Conservation (phyloP, 805 yeast species). For the Ogataea nonfermentans region DNA sequence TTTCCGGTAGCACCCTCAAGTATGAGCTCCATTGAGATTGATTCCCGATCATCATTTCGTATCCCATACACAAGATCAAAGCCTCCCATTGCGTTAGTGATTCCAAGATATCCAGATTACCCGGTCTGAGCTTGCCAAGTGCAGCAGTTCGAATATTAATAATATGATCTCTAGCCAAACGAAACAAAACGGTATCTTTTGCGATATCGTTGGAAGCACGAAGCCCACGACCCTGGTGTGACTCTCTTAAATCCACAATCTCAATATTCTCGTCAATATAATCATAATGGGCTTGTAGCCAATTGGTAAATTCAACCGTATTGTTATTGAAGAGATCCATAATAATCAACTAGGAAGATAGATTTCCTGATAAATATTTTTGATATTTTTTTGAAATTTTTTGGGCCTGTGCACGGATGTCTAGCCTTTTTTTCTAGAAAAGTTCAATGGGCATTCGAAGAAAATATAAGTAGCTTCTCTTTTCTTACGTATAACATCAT, state of each 20-base stretch:
- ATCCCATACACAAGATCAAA: slow-evolving; percentile 63
- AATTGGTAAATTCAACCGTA: slow-evolving; percentile 42
- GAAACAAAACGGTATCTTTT: slow-evolving; percentile 63
- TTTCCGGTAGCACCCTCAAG: slow-evolving; percentile 65
- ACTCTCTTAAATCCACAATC: slow-evolving; percentile 57
- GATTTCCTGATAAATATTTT: slow-evolving; percentile 2
- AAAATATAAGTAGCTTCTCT: slow-evolving; percentile 2
- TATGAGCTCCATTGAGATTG: slow-evolving; percentile 67
- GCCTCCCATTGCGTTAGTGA: slow-evolving; percentile 72
- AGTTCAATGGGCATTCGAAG: slow-evolving; percentile 4
- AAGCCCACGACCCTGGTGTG: slow-evolving; percentile 75
- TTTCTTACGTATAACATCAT: slow-evolving; percentile 24
- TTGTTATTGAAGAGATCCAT: slow-evolving; percentile 20
- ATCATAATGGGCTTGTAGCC: slow-evolving; percentile 45
- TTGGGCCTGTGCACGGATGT: slow-evolving; percentile 11
- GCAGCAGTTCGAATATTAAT: slow-evolving; percentile 61
- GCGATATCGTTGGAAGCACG: slow-evolving; percentile 60
- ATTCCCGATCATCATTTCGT: slow-evolving; percentile 49
- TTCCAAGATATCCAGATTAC: slow-evolving; percentile 37
- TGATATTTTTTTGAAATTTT: background rate
- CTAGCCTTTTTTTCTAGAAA: slow-evolving; percentile 14
- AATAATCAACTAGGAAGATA: background rate
- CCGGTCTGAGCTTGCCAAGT: slow-evolving; percentile 36
- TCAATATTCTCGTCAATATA: slow-evolving; percentile 53
- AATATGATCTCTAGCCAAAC: slow-evolving; percentile 58